Conservation (phyloP, 2,329 filamentous ascomycete genomes). For the Zasmidium cellare region DNA sequence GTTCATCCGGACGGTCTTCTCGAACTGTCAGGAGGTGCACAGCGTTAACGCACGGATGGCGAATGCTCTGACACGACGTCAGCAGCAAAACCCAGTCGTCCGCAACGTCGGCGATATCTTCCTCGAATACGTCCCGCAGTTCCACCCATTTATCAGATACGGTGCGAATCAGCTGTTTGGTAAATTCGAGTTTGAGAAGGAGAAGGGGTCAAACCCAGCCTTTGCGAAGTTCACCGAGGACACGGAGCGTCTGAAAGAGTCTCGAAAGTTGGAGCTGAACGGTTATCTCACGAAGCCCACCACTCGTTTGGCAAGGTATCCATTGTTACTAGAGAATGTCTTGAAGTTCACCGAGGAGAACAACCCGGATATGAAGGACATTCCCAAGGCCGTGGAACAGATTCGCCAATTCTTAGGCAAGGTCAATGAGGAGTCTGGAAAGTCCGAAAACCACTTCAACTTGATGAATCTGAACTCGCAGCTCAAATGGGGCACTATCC, state of each 20-base stretch:
- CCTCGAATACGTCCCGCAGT: conserved; percentile 84
- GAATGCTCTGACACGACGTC: conserved; percentile 81
- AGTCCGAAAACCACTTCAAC: conserved; percentile 97
- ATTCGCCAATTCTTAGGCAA: conserved; percentile 84
- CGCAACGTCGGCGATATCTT: conserved; percentile 92
- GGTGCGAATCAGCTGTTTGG: conserved; percentile 94
- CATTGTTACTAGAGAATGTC: conserved; percentile 85
- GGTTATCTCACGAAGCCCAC: conserved; percentile 98
- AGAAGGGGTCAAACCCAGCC: conserved; percentile 78
- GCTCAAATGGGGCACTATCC: conserved; percentile 84
- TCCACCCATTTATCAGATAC: conserved; percentile 94
- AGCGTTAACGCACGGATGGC: conserved; percentile 87
- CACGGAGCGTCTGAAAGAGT: conserved; percentile 93
- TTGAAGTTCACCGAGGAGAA: conserved; percentile 87
- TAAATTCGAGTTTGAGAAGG: conserved; percentile 97
- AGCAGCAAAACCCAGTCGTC: conserved; percentile 88
- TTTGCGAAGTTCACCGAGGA: conserved; percentile 95
- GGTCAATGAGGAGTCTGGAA: conserved; percentile 93
- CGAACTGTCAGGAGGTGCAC: conserved; percentile 93
- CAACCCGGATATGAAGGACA: conserved; percentile 85
- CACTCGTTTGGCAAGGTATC: conserved; percentile 90
- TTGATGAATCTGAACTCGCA: conserved; percentile 87
- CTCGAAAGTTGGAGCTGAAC: conserved; percentile 92
- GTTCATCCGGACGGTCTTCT: conserved; percentile 92
- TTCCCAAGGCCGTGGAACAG: conserved; percentile 81